phyloP scores from a whole-genome alignment of 768 basidiomycete species.

The Kwoniella sp. region DNA sequence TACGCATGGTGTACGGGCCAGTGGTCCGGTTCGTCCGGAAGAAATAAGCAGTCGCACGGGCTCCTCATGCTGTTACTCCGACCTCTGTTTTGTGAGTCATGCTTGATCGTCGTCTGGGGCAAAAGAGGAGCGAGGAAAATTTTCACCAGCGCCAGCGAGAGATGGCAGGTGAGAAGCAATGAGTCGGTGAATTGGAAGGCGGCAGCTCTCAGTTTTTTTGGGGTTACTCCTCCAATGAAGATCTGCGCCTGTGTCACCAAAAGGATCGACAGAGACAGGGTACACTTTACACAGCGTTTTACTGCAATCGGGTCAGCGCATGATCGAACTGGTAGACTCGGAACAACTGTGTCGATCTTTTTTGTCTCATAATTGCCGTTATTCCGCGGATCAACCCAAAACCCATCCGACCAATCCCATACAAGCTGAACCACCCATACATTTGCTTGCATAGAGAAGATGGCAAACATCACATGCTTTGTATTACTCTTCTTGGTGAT shows the following conservation, averaged over 20 bases:
- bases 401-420: neutral
- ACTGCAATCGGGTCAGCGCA: neutral
- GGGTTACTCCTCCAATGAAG: neutral
- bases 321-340: neutral
- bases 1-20: neutral
- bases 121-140: neutral
- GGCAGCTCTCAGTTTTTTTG: no score
- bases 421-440: no score
- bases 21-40: neutral
- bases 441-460: no score
- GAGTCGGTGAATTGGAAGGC: neutral
- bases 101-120: slow-evolving; percentile 8
- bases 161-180: neutral
- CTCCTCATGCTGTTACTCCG: slow-evolving; percentile 4
- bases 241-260: neutral
- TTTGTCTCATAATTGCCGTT: neutral
- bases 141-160: neutral
- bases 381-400: neutral
- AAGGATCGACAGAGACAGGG: neutral
- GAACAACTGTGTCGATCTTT: slow-evolving; percentile 1
- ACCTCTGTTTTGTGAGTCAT: slow-evolving; percentile 2
- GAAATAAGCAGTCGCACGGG: neutral
- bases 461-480: no score
- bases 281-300: neutral
- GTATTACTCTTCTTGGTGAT: no score